Conservation (phyloP, 208 protist species). For the Trichomonas vaginalis region DNA sequence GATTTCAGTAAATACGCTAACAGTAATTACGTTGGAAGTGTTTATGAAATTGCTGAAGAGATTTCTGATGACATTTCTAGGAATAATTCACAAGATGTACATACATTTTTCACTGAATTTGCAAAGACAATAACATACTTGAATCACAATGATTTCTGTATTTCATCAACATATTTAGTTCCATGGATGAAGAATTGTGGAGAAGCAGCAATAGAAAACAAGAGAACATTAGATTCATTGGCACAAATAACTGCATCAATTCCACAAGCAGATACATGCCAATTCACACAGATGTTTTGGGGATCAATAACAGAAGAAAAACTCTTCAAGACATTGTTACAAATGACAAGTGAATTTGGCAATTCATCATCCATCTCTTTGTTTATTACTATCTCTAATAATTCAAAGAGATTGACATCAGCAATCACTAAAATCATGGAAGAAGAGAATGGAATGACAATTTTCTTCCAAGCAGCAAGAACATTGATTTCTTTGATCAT, state of each 20-base stretch:
- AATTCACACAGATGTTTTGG: neutral
- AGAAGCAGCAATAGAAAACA: neutral
- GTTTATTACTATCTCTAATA: neutral
- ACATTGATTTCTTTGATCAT: neutral
- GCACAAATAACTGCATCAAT: neutral
- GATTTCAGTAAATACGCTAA: neutral
- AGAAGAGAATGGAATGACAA: neutral
- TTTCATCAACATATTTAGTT: neutral
- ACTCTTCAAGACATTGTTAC: neutral
- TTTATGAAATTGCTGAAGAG: neutral
- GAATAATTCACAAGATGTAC: neutral
- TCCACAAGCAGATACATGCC: neutral
- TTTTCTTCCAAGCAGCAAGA: neutral
- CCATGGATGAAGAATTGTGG: neutral
- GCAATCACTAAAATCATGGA: neutral
- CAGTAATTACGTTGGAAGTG: neutral
- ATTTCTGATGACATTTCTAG: neutral
- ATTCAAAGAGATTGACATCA: neutral
- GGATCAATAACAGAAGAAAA: neutral
- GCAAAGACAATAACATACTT: neutral
- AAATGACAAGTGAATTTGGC: neutral
- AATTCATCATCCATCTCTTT: neutral
- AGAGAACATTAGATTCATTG: neutral
- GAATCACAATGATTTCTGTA: neutral
- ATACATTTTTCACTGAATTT: neutral